These are phyloP conservation scores for Suillus lakei DNA, from an alignment of 768 basidiomycete genomes.

Conservation along the genomic window DNA sequence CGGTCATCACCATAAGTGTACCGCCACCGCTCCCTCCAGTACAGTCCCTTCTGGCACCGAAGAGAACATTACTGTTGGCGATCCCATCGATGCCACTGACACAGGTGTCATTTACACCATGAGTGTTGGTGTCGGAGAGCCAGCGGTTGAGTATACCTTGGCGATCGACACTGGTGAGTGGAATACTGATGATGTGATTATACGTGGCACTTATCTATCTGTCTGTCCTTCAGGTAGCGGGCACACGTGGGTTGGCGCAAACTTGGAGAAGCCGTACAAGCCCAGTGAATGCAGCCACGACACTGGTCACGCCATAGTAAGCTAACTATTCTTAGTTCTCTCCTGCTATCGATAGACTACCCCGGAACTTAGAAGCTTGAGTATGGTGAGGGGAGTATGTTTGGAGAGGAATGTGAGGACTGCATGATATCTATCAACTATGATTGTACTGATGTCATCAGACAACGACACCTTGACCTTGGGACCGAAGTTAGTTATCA, in stretches of 20 bases:
- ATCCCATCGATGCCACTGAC: conserved; percentile 57
- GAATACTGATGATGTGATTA: conserved; percentile 7
- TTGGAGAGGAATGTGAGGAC: conserved; percentile 52
- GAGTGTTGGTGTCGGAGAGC: conserved; percentile 55
- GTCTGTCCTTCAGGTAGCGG: conserved; percentile 45
- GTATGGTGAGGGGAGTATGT: conserved; percentile 59
- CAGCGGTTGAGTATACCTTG: conserved; percentile 52
- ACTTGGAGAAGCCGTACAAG: conserved; percentile 46
- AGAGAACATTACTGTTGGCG: conserved; percentile 12
- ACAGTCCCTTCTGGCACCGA: conserved; percentile 19
- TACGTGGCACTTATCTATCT: background rate
- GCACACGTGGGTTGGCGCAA: conserved; percentile 64
- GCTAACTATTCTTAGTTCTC: conserved; percentile 16
- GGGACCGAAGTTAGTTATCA: conserved; percentile 42
- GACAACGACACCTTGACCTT: conserved; percentile 55
- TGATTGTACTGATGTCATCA: conserved; percentile 23
- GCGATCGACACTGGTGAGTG: conserved; percentile 60
- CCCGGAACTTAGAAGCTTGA: conserved; percentile 44
- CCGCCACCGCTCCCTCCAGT: conserved; percentile 11
- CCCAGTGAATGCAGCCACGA: conserved; percentile 50
- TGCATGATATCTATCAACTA: background rate
- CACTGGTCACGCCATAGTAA: conserved; percentile 43
- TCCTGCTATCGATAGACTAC: background rate
- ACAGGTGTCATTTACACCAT: conserved; percentile 60
- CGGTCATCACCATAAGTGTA: conserved; percentile 17